Evolutionary conservation across 2,329 filamentous ascomycete species (phyloP).

Genomic region (Claviceps purpurea): DNA sequence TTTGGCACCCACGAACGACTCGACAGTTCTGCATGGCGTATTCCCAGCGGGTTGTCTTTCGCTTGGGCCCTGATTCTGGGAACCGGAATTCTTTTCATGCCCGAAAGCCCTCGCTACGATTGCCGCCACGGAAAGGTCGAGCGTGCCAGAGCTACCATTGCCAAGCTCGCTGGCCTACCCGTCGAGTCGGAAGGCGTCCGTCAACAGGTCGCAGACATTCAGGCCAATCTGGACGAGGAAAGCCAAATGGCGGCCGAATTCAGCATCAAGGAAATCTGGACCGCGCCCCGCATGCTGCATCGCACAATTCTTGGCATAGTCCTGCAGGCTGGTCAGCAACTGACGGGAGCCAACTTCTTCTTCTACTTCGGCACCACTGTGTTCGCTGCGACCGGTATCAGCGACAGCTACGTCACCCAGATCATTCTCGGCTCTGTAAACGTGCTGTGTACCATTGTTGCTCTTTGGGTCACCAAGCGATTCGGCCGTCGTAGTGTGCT

Average conservation of each 20-base stretch:
- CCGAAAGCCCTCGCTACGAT: constrained; percentile 40
- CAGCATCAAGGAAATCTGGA: constrained; percentile 48
- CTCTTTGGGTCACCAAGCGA: constrained; percentile 52
- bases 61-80: constrained; percentile 41
- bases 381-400: constrained; percentile 51
- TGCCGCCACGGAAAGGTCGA: constrained; percentile 32
- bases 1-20: constrained; percentile 39
- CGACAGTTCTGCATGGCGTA: constrained; percentile 44
- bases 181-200: constrained; percentile 27
- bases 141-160: constrained; percentile 35
- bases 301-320: constrained; percentile 48
- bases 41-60: constrained; percentile 45
- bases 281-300: constrained; percentile 52
- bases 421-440: constrained; percentile 58
- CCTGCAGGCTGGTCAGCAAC: constrained; percentile 53
- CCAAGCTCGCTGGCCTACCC: constrained; percentile 29
- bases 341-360: constrained; percentile 57
- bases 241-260: constrained; percentile 30
- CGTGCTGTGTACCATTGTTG: constrained; percentile 50
- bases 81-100: constrained; percentile 35
- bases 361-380: constrained; percentile 55
- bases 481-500: constrained; percentile 50
- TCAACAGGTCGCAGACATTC: constrained; percentile 37
- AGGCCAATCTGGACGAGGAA: constrained; percentile 36
- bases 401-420: constrained; percentile 52